Conservation (phyloP, 1,139 yeast species). For the Candida glucosophila region DNA sequence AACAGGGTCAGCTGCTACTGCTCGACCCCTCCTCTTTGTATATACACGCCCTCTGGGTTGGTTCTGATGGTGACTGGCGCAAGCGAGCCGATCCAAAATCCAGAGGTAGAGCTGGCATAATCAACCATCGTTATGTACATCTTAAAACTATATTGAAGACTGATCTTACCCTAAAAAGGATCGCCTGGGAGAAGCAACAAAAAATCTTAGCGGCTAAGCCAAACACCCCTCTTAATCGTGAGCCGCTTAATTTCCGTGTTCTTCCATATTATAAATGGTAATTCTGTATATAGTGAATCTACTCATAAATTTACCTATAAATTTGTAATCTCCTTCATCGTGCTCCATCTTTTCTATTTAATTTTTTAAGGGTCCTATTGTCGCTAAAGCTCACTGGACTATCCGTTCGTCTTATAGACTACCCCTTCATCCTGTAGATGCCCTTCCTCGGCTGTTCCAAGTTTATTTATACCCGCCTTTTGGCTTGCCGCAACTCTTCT, state of each 20-base stretch:
- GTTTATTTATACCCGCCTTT: too few relatives aligned
- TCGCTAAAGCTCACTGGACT: too few relatives aligned
- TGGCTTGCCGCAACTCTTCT: too few relatives aligned
- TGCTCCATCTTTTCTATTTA: too few relatives aligned
- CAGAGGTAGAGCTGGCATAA: constrained; percentile 81
- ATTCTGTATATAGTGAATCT: constrained; percentile 7
- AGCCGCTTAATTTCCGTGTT: constrained; percentile 38
- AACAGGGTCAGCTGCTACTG: constrained; percentile 57
- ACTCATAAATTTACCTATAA: neutral
- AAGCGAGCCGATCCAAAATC: constrained; percentile 81
- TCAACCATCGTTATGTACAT: constrained; percentile 71
- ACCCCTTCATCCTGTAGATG: too few relatives aligned
- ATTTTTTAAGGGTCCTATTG: too few relatives aligned
- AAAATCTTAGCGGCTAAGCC: constrained; percentile 38
- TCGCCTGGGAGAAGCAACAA: constrained; percentile 48
- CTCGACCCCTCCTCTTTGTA: constrained; percentile 56
- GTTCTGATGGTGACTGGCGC: constrained; percentile 72
- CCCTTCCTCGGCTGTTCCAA: too few relatives aligned
- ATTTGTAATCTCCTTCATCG: too few relatives aligned
- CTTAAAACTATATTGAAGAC: constrained; percentile 70
- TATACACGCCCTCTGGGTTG: constrained; percentile 83
- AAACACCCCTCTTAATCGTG: constrained; percentile 33
- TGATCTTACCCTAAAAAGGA: constrained; percentile 50
- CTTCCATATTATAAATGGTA: constrained; percentile 39
- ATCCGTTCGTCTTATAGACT: too few relatives aligned